Base-by-base conservation (phyloP, 208 protist genomes). In the Crithidia thermophila region DNA sequence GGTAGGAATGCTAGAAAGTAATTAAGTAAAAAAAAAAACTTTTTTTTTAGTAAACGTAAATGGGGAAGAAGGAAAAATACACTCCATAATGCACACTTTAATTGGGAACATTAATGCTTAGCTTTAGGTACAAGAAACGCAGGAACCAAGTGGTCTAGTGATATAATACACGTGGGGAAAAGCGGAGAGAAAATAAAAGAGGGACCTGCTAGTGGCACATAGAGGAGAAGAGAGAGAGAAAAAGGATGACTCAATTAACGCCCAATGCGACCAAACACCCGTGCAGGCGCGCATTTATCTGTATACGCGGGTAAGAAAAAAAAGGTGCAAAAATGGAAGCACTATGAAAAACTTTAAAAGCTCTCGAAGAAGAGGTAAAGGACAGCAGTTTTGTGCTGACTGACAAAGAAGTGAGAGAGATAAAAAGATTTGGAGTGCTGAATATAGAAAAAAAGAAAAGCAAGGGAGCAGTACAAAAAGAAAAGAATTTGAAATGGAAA, bases 151-250 rank as follows among this genome's bases (percentile, higher is more conserved):
- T n/a, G n/a, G n/a, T n/a, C n/a, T n/a, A n/a, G n/a, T n/a, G n/a
- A n/a, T n/a, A n/a, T n/a, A n/a, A n/a, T n/a, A n/a, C n/a, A n/a
- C n/a, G n/a, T n/a, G n/a, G n/a, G n/a, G n/a, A n/a, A n/a, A n/a
- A n/a, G 36, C 36, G 36, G 36, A 16, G 36, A 39, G 36, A 39
- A 39, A 39, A 58, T 25, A 58, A 58, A 58, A 28, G 16, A 4
- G 28, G 7, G 8, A 31, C 9, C 7, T 23, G 37, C 27, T 28
- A 27, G 3, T 20, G 13, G 43, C 34, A 18, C 34, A 61, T 28
- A 61, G 28, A 46, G 20, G 55, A 61, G 43, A 45, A 46, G 33
- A 56, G 34, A 51, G 42, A 62, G 21, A 51, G 6, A 65, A 52
- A 40, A 45, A 66, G 51, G 33, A 50, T 25, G 16, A 25, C 4